phyloP scores from a whole-genome alignment of 805 yeast genomes.

The Ogataea ramenticola region DNA sequence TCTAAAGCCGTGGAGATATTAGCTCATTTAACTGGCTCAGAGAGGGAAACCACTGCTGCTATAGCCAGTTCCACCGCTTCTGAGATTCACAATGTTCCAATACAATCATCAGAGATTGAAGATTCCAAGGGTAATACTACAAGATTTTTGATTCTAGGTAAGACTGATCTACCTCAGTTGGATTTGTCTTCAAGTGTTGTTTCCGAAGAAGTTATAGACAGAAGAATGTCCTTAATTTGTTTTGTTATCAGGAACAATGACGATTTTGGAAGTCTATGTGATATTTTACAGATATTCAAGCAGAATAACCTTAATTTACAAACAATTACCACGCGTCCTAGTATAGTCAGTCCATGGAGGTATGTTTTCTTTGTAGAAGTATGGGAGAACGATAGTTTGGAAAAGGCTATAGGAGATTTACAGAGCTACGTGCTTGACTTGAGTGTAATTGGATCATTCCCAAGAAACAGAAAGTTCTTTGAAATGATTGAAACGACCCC shows the following conservation, averaged over 20 bases:
- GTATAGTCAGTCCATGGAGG: slow-evolving; percentile 62
- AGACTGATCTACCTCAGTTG: slow-evolving; percentile 14
- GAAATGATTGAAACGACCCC: slow-evolving; percentile 13
- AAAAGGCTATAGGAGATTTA: slow-evolving; percentile 35
- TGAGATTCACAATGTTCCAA: slow-evolving; percentile 46
- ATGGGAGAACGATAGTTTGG: slow-evolving; percentile 26
- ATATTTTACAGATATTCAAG: slow-evolving; percentile 53
- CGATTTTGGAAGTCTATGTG: slow-evolving; percentile 69
- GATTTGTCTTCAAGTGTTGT: slow-evolving; percentile 2
- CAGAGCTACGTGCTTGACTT: slow-evolving; percentile 37
- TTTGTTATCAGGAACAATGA: slow-evolving; percentile 57
- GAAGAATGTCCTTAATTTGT: slow-evolving; percentile 47
- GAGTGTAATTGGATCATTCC: slow-evolving; percentile 47
- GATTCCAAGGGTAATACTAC: slow-evolving; percentile 77
- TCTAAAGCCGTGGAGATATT: slow-evolving; percentile 77
- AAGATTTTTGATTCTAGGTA: slow-evolving; percentile 66
- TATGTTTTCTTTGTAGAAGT: slow-evolving; percentile 78
- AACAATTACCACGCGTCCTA: slow-evolving; percentile 74
- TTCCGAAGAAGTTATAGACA: slow-evolving; percentile 7
- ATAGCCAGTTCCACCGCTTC: slow-evolving; percentile 70
- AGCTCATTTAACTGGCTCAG: slow-evolving; percentile 22
- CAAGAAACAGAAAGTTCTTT: slow-evolving; percentile 20
- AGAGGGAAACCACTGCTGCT: slow-evolving; percentile 47
- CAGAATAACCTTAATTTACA: slow-evolving; percentile 54
- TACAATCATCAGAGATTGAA: slow-evolving; percentile 52